Evolutionary conservation across 2,329 filamentous ascomycete genomes (phyloP).

Genomic region (Clonostachys rhizophaga): DNA sequence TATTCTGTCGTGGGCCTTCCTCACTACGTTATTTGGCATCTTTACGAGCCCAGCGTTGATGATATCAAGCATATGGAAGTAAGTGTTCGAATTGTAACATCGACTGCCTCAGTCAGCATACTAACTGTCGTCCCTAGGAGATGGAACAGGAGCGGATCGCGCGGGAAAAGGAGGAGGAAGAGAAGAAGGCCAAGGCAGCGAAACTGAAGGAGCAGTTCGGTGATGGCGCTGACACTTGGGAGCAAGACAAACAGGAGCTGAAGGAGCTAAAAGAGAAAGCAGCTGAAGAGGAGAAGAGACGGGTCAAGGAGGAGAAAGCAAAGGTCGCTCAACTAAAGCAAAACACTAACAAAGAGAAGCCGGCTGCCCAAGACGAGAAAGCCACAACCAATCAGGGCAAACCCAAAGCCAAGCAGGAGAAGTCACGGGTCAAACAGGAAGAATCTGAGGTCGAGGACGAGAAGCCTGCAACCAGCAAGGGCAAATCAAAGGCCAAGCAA

Average conservation of each 20-base stretch:
- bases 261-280: constrained; percentile 12
- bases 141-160: constrained; percentile 86
- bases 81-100: constrained; percentile 11
- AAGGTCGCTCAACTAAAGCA: neutral
- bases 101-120: constrained; percentile 4
- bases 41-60: constrained; percentile 98
- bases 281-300: neutral
- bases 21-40: constrained; percentile 98
- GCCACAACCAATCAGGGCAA: neutral
- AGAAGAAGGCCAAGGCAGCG: constrained; percentile 73
- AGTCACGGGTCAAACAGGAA: constrained; percentile 1
- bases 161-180: constrained; percentile 64
- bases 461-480: neutral
- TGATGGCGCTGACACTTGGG: constrained; percentile 75
- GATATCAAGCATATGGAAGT: constrained; percentile 96
- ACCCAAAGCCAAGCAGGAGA: neutral
- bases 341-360: constrained; percentile 4
- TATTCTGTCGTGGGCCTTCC: constrained; percentile 94
- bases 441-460: constrained; percentile 5
- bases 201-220: constrained; percentile 79
- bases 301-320: neutral
- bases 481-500: neutral
- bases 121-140: constrained; percentile 46
- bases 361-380: constrained; percentile 2
- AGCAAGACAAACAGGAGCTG: constrained; percentile 81